phyloP scores from a whole-genome alignment of 2,329 filamentous ascomycete genomes.

The Claviceps paspali region DNA sequence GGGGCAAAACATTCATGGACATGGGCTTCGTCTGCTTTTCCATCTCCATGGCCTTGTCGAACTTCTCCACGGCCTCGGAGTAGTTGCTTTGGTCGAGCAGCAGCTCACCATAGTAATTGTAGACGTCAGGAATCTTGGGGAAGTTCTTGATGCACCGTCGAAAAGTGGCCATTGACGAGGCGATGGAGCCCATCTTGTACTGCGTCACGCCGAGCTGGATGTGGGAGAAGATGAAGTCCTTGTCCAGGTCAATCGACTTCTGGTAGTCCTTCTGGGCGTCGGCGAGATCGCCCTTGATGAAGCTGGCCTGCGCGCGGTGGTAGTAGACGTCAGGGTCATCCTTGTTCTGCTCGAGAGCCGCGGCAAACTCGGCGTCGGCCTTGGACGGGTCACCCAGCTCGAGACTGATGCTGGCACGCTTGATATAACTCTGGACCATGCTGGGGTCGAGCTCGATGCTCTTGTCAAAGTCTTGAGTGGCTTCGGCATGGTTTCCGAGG shows the following conservation, averaged over 20 bases:
- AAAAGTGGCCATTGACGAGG: conserved; percentile 97
- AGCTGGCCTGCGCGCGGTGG: conserved; percentile 94
- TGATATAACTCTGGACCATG: conserved; percentile 94
- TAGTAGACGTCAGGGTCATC: conserved; percentile 97
- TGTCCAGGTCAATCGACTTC: conserved; percentile 94
- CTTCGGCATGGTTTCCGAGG: conserved; percentile 70
- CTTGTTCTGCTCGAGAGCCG: conserved; percentile 70
- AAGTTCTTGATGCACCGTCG: conserved; percentile 97
- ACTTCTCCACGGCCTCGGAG: conserved; percentile 90
- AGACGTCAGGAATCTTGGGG: conserved; percentile 87
- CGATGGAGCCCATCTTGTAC: conserved; percentile 98
- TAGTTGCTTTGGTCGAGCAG: conserved; percentile 94
- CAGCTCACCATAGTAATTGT: conserved; percentile 98
- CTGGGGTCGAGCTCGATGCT: conserved; percentile 79
- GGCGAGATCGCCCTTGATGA: conserved; percentile 87
- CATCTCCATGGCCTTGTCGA: conserved; percentile 96
- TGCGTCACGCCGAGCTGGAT: conserved; percentile 98
- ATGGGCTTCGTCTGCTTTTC: conserved; percentile 89
- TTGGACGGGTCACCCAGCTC: conserved; percentile 81
- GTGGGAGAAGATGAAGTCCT: conserved; percentile 96
- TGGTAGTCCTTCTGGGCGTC: conserved; percentile 97
- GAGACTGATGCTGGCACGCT: conserved; percentile 93
- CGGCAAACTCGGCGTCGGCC: conserved; percentile 75
- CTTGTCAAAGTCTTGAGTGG: conserved; percentile 75
- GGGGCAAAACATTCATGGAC: conserved; percentile 90